Percentiles rank a stretch among this genome's conserved stretches.
Conservation (phyloP, 495 filamentous ascomycete genomes). For the Penicillium pulvis region DNA sequence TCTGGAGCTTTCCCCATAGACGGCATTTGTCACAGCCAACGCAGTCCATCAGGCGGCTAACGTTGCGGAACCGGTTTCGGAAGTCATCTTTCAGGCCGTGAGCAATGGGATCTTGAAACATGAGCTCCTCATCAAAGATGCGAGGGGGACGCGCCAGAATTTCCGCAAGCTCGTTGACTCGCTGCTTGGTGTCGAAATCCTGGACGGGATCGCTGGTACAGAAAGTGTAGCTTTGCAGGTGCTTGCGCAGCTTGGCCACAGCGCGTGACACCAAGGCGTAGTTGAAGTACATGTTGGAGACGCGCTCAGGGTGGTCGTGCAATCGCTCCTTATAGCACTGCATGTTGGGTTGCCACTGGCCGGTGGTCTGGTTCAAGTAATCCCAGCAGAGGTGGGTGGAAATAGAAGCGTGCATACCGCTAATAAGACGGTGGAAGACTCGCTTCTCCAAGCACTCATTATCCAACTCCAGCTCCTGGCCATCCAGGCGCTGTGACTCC, state of each 20-base stretch:
- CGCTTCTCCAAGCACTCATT: conserved; percentile 97
- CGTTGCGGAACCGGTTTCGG: conserved; percentile 94
- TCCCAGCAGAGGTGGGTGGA: conserved; percentile 96
- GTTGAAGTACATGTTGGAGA: conserved; percentile 99
- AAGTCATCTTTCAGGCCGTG: conserved; percentile 94
- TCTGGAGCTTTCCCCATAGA: conserved; percentile 98
- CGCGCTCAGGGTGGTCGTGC: conserved; percentile 80
- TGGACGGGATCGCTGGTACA: conserved; percentile 83
- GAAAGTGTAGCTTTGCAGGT: conserved; percentile 83
- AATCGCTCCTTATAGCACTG: conserved; percentile 86
- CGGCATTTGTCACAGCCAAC: conserved; percentile 98
- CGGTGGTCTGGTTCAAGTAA: conserved; percentile 93
- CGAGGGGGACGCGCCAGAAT: conserved; percentile 64
- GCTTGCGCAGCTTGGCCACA: conserved; percentile 84
- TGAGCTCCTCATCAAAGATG: conserved; percentile 91
- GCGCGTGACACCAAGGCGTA: conserved; percentile 92
- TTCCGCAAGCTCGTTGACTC: conserved; percentile 70
- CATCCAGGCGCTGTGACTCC: conserved; percentile 66
- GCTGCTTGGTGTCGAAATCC: conserved; percentile 75
- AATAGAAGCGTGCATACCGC: conserved; percentile 97
- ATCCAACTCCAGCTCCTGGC: conserved; percentile 72
- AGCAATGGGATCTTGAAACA: conserved; percentile 73
- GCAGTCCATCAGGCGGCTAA: conserved; percentile 96
- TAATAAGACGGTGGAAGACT: conserved; percentile 92
- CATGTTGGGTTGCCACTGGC: conserved; percentile 90